These are phyloP conservation scores for Cryptococcus sp. DNA, from an alignment of 1,284 basidiomycete species.

Conservation along the genomic window DNA sequence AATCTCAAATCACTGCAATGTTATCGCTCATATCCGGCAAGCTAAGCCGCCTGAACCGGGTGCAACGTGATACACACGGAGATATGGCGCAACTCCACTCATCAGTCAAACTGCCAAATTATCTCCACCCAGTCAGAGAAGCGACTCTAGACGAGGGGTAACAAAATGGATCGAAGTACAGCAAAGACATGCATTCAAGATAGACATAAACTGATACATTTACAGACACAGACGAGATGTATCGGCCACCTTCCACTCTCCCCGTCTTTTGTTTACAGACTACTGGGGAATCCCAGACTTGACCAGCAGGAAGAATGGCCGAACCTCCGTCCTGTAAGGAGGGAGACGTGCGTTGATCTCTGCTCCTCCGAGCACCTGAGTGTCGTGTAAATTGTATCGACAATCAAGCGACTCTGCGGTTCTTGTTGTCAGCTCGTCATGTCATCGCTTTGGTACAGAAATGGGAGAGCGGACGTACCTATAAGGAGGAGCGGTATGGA, in stretches of 20 bases:
- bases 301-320: background rate
- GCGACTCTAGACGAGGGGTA: too few relatives aligned
- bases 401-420: constrained; percentile 12
- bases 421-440: background rate
- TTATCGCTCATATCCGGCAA: too few relatives aligned
- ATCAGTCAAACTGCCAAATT: too few relatives aligned
- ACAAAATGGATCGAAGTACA: too few relatives aligned
- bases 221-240: background rate
- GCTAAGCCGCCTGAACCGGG: too few relatives aligned
- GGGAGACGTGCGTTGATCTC: constrained; percentile 11
- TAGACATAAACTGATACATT: constrained; percentile 4
- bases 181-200: background rate
- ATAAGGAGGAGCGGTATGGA: constrained; percentile 10
- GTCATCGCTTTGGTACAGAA: background rate
- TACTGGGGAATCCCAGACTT: constrained; percentile 2
- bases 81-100: too few relatives aligned
- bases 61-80: too few relatives aligned
- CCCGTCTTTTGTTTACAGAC: background rate
- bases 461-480: background rate
- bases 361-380: constrained; percentile 12
- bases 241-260: constrained; percentile 7
- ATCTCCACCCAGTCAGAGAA: too few relatives aligned
- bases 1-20: too few relatives aligned
- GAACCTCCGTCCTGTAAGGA: constrained; percentile 5
- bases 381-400: constrained; percentile 5